These are phyloP conservation scores for Claviceps monticola DNA, from an alignment of 2,329 filamentous ascomycete genomes.

Conservation along the genomic window DNA sequence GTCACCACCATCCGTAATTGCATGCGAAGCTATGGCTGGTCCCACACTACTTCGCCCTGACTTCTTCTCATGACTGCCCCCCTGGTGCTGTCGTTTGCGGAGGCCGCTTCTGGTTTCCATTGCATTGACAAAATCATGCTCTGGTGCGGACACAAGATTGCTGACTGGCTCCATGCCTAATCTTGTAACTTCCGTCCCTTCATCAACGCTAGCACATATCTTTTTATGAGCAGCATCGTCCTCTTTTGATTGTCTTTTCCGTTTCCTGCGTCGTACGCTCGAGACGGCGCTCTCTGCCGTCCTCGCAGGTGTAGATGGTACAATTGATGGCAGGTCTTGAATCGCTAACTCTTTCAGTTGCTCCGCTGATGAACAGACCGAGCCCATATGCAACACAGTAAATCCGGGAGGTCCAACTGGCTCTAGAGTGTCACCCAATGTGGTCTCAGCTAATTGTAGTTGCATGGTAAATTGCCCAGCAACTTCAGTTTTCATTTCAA, in stretches of 20 bases:
- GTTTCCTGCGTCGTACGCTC: slow-evolving; percentile 8
- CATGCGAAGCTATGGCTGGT: slow-evolving; percentile 4
- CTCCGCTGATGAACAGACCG: slow-evolving; percentile 7
- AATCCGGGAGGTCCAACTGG: slow-evolving; percentile 4
- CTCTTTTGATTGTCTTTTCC: slow-evolving; percentile 16
- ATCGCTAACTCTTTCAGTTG: slow-evolving; percentile 3
- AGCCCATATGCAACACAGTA: slow-evolving; percentile 12
- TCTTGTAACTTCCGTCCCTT: not conserved
- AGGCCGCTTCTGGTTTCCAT: slow-evolving; percentile 10
- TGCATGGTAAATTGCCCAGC: not conserved
- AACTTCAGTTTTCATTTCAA: not conserved
- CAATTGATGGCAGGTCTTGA: slow-evolving; percentile 8
- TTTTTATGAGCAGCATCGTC: slow-evolving; percentile 16
- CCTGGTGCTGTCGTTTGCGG: slow-evolving; percentile 8
- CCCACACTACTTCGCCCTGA: not conserved
- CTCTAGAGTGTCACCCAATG: not conserved
- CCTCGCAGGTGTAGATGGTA: slow-evolving; percentile 14
- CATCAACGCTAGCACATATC: slow-evolving; percentile 12
- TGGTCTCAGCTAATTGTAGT: not conserved
- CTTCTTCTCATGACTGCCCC: not conserved
- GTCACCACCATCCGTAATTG: slow-evolving; percentile 16
- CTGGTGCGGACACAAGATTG: not conserved
- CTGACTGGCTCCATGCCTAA: not conserved
- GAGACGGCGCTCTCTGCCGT: not conserved
- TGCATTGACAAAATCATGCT: not conserved